A percentile compares a stretch with the other conserved stretches of the same genome.
Evolutionary conservation across 257 asterid genomes (phyloP).

Genomic region (Forsythia suspensa): DNA sequence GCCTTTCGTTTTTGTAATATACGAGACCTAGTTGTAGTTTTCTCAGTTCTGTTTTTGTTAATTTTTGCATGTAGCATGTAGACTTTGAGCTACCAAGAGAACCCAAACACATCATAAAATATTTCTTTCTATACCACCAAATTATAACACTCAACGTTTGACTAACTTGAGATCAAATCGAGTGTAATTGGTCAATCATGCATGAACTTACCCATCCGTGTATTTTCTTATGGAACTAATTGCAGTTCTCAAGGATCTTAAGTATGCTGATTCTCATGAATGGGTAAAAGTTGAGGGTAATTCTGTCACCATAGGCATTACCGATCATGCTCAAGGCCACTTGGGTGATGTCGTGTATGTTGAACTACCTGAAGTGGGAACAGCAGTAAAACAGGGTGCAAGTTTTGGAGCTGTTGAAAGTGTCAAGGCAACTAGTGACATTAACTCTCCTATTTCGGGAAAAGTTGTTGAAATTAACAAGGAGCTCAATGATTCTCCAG

Average conservation of each 20-base stretch:
- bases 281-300: constrained; percentile 91
- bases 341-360: constrained; percentile 90
- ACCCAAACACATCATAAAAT: background rate
- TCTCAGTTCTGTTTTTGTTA: too few relatives aligned
- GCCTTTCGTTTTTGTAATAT: background rate
- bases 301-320: constrained; percentile 79
- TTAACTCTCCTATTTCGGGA: constrained; percentile 90
- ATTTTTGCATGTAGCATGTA: too few relatives aligned
- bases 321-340: constrained; percentile 92
- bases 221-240: background rate
- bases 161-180: background rate
- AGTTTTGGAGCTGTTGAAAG: constrained; percentile 96
- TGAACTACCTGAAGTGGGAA: constrained; percentile 84
- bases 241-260: constrained; percentile 82
- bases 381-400: constrained; percentile 63
- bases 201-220: background rate
- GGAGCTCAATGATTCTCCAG: constrained; percentile 71
- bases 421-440: constrained; percentile 91
- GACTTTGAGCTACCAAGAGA: background rate
- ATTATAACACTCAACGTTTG: background rate
- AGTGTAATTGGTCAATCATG: background rate
- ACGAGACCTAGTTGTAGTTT: background rate
- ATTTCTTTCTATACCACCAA: background rate
- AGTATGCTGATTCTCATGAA: constrained; percentile 88
- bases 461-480: constrained; percentile 74